Evolutionary conservation across 768 basidiomycete species (phyloP).

Genomic region (Leccinum uliginosum): DNA sequence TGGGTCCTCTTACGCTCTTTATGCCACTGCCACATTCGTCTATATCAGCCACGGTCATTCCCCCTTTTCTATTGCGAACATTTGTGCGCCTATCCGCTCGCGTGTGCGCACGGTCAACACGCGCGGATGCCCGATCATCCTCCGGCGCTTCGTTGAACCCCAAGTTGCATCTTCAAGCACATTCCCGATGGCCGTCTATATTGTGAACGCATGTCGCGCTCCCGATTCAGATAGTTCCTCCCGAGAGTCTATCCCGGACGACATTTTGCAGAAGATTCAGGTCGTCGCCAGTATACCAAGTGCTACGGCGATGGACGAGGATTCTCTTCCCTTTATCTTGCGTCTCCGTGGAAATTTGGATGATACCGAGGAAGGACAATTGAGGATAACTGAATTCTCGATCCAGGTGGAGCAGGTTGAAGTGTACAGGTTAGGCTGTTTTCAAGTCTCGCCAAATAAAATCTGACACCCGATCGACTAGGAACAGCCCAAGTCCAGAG

Average conservation of each 20-base stretch:
- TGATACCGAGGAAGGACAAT: slow-evolving; percentile 44
- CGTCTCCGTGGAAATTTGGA: slow-evolving; percentile 56
- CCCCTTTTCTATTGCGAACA: slow-evolving; percentile 44
- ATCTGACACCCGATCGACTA: slow-evolving; percentile 23
- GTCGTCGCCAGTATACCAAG: slow-evolving; percentile 62
- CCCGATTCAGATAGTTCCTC: slow-evolving; percentile 10
- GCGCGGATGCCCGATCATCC: slow-evolving; percentile 34
- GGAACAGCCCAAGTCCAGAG: slow-evolving; percentile 38
- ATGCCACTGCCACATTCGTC: slow-evolving; percentile 60
- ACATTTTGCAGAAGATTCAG: slow-evolving; percentile 59
- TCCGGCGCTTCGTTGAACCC: slow-evolving; percentile 54
- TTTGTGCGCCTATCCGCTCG: slow-evolving; percentile 56
- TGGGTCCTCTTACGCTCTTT: slow-evolving; percentile 63
- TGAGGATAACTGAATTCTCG: slow-evolving; percentile 54
- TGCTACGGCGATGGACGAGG: slow-evolving; percentile 43
- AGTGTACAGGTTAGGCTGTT: slow-evolving; percentile 51
- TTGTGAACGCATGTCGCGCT: slow-evolving; percentile 38
- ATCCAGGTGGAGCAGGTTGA: slow-evolving; percentile 63
- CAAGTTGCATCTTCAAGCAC: slow-evolving; percentile 30
- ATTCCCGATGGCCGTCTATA: slow-evolving; percentile 37
- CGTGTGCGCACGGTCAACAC: slow-evolving; percentile 41
- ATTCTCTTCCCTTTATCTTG: slow-evolving; percentile 49
- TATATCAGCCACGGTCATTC: slow-evolving; percentile 40
- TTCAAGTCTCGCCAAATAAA: neutral
- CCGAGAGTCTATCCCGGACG: slow-evolving; percentile 40